Base-by-base conservation (phyloP, 768 basidiomycete species). In the Suillus subalutaceus region DNA sequence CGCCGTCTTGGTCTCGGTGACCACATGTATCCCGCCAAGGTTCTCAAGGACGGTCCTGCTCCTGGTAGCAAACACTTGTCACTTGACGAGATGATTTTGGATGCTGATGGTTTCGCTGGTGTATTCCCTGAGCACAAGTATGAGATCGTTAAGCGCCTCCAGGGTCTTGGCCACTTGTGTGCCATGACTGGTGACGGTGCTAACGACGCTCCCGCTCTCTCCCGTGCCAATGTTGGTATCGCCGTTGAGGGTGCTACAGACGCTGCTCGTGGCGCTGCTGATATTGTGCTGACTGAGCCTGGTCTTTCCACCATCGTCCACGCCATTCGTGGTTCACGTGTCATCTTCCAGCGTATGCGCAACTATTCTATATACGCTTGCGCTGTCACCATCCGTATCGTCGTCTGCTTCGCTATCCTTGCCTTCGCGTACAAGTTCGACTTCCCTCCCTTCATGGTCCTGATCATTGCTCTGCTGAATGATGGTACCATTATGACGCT, bases 131-230 rank as follows among this genome's bases (percentile, higher is more conserved):
- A 97, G 82, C 97, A 97, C 92, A 98, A 98, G 87, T 99, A 97
- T 78, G 97, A 99, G 81, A 99, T 99, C 68, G 97, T 99, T 83
- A 97, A 97, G 84, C 93, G 96, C 71, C 90, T 99, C 63, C 97
- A 99, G 77, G 94, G 89, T 76, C 90, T 98, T 67, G 97, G 96
- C 59, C 96, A 97, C 80, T 81, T 97, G 67, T 94, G 93, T 79
- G 97, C 97, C 66, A 99, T 99, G 97, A 99, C 97, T 78, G 97
- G 97, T 86, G 97, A 98, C 74, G 97, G 97, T 87, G 97, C 97
- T 75, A 99, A 98, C 78, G 96, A 99, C 70, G 97, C 97, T 64
- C 97, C 97, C 63, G 97, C 97, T 75, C 86, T 99, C 48, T 97
- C 96, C 67, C 94, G 96, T 76, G 97, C 96, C 78, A 99, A 99